Evolutionary conservation across 2,329 filamentous ascomycete genomes (phyloP), one percentile per base, ranked within the genome.

Genomic region (Sporothrix schenckii): DNA sequence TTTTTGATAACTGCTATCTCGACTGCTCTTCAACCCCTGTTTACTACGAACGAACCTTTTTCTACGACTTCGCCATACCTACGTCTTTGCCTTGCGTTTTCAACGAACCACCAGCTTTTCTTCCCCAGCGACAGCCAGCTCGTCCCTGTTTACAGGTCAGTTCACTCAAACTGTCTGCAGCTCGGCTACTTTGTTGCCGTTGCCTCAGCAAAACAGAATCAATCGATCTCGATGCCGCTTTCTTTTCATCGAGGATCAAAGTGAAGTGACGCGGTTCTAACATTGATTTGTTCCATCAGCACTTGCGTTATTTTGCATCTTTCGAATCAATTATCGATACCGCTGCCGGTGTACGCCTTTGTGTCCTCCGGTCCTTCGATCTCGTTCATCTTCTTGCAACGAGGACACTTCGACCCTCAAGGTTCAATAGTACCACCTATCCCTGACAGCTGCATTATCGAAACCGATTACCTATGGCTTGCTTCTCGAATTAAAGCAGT

Each of bases 391-490:
- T 2, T 44, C 10, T 13, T 30, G 14, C 24, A 41, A 16, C 50
- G 19, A 50, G 5, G 52, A 44, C 41, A 19, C 4, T 24, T 27
- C 58, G 61, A 66, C 47, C 63, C 49, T 41, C 27, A 50, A 44
- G 27, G 24, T 65, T 44, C 44, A 21, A 34, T 65, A 65, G 61
- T 65, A 44, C 61, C 44, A 49, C 63, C 19, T 54, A 34, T 41
- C 41, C 11, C 56, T 24, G 49, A 34, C 9, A 34, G 24, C 34
- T 39, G 54, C 66, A 34, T 69, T 39, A 39, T 68, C 39, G 21
- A 63, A 54, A 14, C 27, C 6, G 14, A 58, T 58, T 78, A 78
- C 78, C 79, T 78, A 78, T 79, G 76, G 79, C 78, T 77, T 74
- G 74, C 71, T 61, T 74, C 74, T 73, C 74, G 47, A 71, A 71